Conservation (phyloP, 2,329 filamentous ascomycete genomes). For the Talaromyces sp. region DNA sequence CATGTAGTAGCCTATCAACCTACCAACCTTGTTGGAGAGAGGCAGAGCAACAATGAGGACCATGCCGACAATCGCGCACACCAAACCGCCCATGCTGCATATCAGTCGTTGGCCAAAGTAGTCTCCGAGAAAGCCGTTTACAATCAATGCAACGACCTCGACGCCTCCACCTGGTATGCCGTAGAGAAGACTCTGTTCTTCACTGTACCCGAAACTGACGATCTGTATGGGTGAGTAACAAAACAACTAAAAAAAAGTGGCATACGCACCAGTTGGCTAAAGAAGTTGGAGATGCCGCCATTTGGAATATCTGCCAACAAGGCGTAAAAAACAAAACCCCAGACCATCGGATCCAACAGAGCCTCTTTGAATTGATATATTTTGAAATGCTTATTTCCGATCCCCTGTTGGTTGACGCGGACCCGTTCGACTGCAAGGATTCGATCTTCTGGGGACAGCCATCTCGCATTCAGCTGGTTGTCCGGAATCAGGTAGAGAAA, state of each 20-base stretch:
- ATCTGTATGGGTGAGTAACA: conserved; percentile 32
- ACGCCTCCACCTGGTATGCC: conserved; percentile 62
- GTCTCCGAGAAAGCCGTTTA: conserved; percentile 55
- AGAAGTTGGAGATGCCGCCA: conserved; percentile 58
- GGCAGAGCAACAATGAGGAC: conserved; percentile 61
- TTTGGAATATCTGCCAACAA: conserved; percentile 55
- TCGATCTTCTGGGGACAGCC: conserved; percentile 62
- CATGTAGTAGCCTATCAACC: conserved; percentile 62
- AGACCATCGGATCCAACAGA: conserved; percentile 53
- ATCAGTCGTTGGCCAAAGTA: conserved; percentile 54
- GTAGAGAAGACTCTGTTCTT: conserved; percentile 58
- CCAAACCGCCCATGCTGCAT: conserved; percentile 48
- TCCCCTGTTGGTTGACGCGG: conserved; percentile 68
- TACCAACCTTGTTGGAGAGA: conserved; percentile 51
- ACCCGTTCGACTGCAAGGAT: conserved; percentile 66
- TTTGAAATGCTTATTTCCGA: conserved; percentile 66
- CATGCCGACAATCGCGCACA: conserved; percentile 55
- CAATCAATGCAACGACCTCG: conserved; percentile 55
- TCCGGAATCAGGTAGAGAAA: conserved; percentile 54
- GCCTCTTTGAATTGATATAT: conserved; percentile 60
- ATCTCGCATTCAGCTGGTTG: conserved; percentile 56
- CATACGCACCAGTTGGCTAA: conserved; percentile 50
- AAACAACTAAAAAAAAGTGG: conserved; percentile 15
- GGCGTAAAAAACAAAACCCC: conserved; percentile 57
- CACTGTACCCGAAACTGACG: conserved; percentile 60